Evolutionary conservation across 257 asterid species (phyloP).

Genomic region (Solanum chmielewskii): DNA sequence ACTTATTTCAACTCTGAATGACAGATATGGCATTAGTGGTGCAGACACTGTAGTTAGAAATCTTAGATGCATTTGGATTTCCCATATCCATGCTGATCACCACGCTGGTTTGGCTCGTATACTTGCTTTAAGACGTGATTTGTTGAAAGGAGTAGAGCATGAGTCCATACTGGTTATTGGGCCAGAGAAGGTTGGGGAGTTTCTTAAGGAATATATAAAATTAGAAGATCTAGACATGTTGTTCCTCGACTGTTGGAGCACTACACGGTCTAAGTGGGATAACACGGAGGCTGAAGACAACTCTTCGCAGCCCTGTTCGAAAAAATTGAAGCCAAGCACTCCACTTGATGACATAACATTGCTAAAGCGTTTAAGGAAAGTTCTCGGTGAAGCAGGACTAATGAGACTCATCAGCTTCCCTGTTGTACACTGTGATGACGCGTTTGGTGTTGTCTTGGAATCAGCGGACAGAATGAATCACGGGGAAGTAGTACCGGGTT

Average conservation of each 20-base stretch:
- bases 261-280: conserved; percentile 42
- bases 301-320: background rate
- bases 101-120: conserved; percentile 90
- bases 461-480: conserved; percentile 40
- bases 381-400: conserved; percentile 53
- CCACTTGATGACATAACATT: conserved; percentile 27
- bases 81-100: conserved; percentile 97
- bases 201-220: conserved; percentile 73
- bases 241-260: conserved; percentile 69
- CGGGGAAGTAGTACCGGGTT: conserved; percentile 65
- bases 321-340: conserved; percentile 24
- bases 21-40: conserved; percentile 65
- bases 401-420: conserved; percentile 62
- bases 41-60: conserved; percentile 67
- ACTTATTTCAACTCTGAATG: background rate
- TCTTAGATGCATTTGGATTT: conserved; percentile 80
- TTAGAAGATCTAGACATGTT: conserved; percentile 85
- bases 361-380: conserved; percentile 33
- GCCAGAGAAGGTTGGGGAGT: conserved; percentile 75
- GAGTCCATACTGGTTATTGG: conserved; percentile 72
- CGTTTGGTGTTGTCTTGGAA: conserved; percentile 58
- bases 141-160: conserved; percentile 45
- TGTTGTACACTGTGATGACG: conserved; percentile 75
- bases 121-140: conserved; percentile 59
- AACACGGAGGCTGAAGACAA: conserved; percentile 15